phyloP scores from a whole-genome alignment of 1,139 yeast genomes.

The Meyerozyma elateridarum region DNA sequence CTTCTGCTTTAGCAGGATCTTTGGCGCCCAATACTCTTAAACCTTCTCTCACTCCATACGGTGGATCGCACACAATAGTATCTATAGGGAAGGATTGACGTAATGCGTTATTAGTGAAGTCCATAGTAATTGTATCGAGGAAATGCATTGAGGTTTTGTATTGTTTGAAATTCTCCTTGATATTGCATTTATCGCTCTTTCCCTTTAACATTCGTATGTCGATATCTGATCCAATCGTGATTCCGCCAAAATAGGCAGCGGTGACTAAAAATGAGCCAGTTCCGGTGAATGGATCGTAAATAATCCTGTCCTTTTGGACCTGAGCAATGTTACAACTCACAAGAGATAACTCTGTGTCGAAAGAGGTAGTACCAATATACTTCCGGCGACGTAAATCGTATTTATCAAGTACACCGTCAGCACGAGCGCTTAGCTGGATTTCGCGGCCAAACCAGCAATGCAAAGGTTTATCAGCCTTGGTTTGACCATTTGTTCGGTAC shows the following conservation, averaged over 20 bases:
- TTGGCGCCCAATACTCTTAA: constrained; percentile 87
- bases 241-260: constrained; percentile 80
- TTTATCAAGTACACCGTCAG: constrained; percentile 57
- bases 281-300: constrained; percentile 95
- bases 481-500: constrained; percentile 49
- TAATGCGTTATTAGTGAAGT: constrained; percentile 86
- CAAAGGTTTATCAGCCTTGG: constrained; percentile 50
- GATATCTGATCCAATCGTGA: constrained; percentile 84
- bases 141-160: constrained; percentile 57
- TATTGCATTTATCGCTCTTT: constrained; percentile 46
- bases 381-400: constrained; percentile 80
- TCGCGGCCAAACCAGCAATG: constrained; percentile 73
- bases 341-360: constrained; percentile 83
- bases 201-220: constrained; percentile 85
- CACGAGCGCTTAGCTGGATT: constrained; percentile 61
- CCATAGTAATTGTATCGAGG: constrained; percentile 84
- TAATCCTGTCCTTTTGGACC: constrained; percentile 56
- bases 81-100: constrained; percentile 62
- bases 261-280: constrained; percentile 94
- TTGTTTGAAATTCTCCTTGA: constrained; percentile 67
- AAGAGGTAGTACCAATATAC: constrained; percentile 93
- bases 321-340: constrained; percentile 86
- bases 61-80: constrained; percentile 92
- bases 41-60: constrained; percentile 96
- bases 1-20: constrained; percentile 50